A percentile compares a stretch with the other conserved stretches of the same genome.
These are phyloP conservation scores for Calvatia gigantea DNA, from an alignment of 768 basidiomycete species.

Conservation along the genomic window DNA sequence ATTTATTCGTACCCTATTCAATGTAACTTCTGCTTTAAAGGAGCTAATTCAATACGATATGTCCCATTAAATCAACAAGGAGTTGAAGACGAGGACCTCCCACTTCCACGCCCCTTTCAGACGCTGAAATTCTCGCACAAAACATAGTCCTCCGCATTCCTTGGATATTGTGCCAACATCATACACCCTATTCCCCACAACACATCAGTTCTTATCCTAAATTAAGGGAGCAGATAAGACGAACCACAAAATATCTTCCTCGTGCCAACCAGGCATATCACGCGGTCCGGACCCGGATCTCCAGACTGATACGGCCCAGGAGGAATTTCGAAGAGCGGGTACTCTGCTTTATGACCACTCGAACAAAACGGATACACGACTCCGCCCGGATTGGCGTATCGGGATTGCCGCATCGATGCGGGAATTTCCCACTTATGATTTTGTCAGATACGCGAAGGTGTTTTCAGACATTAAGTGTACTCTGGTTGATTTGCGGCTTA, in stretches of 20 bases:
- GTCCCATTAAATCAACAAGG: too few species aligned
- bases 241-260: slow-evolving; percentile 5
- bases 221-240: not conserved
- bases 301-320: slow-evolving; percentile 1
- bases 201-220: not conserved
- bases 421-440: not conserved
- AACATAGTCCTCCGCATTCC: not conserved
- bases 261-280: slow-evolving; percentile 2
- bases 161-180: not conserved
- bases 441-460: not conserved
- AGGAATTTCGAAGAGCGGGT: not conserved
- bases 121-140: not conserved
- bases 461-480: not conserved
- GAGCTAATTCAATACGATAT: too few species aligned
- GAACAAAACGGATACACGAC: slow-evolving; percentile 3
- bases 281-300: not conserved
- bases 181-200: not conserved
- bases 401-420: too few species aligned
- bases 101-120: too few species aligned
- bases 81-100: too few species aligned
- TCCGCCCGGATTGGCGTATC: not conserved
- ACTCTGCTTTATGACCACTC: slow-evolving; percentile 1
- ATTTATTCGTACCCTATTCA: too few species aligned
- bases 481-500: slow-evolving; percentile 2
- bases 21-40: too few species aligned